These are phyloP conservation scores for Calocybe gangraenosa DNA, from an alignment of 768 basidiomycete species.

Conservation along the genomic window DNA sequence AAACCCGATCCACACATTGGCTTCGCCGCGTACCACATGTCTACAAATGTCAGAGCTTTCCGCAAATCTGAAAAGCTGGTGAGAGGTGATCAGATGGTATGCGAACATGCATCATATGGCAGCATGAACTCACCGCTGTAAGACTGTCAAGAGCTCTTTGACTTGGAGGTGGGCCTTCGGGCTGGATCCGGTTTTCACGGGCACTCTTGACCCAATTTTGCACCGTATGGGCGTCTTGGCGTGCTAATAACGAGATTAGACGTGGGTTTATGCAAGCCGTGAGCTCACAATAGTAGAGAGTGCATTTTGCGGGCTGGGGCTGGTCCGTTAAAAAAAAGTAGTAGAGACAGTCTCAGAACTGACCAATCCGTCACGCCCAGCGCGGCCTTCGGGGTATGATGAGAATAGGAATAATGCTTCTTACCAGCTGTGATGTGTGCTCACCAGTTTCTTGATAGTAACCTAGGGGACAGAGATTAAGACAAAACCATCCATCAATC, in stretches of 20 bases:
- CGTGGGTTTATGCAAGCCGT: neutral
- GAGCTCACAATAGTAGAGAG: slow-evolving; percentile 74
- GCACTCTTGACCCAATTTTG: slow-evolving; percentile 45
- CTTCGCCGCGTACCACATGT: slow-evolving; percentile 54
- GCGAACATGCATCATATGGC: slow-evolving; percentile 1
- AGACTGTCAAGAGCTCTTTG: slow-evolving; percentile 67
- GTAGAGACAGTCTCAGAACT: slow-evolving; percentile 16
- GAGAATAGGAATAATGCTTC: slow-evolving; percentile 5
- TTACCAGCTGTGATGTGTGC: slow-evolving; percentile 7
- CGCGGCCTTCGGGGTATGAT: slow-evolving; percentile 50
- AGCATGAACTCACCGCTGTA: slow-evolving; percentile 39
- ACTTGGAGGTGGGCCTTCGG: slow-evolving; percentile 57
- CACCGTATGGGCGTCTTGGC: slow-evolving; percentile 66
- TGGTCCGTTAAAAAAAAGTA: neutral
- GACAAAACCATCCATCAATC: slow-evolving; percentile 3
- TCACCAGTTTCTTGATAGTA: slow-evolving; percentile 86
- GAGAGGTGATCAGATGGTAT: neutral
- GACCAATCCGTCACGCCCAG: slow-evolving; percentile 74
- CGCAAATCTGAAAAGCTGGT: slow-evolving; percentile 41
- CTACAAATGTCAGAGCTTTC: slow-evolving; percentile 60
- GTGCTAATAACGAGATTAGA: slow-evolving; percentile 38
- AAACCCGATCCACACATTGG: neutral
- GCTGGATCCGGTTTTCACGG: slow-evolving; percentile 43
- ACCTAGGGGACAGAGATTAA: slow-evolving; percentile 33
- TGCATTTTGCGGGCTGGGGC: slow-evolving; percentile 68